These are phyloP conservation scores for Dendrothele bispora DNA, from an alignment of 768 basidiomycete genomes.

Conservation along the genomic window DNA sequence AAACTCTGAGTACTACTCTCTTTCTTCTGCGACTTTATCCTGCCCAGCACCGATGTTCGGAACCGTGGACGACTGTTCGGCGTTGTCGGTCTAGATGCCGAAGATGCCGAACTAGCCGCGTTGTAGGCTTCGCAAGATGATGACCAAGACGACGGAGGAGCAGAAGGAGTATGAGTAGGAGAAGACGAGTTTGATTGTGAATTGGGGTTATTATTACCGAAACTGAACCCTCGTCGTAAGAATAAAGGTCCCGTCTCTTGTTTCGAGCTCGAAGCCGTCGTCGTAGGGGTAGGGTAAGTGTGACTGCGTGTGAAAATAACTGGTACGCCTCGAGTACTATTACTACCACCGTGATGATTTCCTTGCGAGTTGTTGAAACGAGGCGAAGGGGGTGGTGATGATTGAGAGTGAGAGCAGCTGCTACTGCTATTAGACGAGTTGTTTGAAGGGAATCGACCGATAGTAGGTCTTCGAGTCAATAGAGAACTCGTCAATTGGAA, in stretches of 20 bases:
- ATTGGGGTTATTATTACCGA: background rate
- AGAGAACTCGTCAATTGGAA: conserved; percentile 3
- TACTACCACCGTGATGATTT: background rate
- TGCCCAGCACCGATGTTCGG: conserved; percentile 1
- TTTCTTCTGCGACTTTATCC: conserved; percentile 4
- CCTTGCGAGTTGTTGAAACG: no score
- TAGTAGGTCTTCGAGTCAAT: background rate
- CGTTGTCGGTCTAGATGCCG: background rate
- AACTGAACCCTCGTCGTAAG: conserved; percentile 5
- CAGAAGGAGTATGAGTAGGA: background rate
- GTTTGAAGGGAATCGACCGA: background rate
- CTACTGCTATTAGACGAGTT: background rate
- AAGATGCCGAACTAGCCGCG: background rate
- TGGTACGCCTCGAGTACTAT: background rate
- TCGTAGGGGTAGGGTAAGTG: background rate
- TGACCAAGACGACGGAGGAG: background rate
- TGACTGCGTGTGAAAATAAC: background rate
- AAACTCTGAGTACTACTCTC: no score
- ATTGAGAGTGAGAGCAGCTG: no score
- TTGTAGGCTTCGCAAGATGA: background rate
- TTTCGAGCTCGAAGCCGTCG: background rate
- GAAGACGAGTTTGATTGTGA: background rate
- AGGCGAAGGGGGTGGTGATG: no score
- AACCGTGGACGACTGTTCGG: background rate
- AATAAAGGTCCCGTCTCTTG: background rate